Conservation (phyloP, 1,284 basidiomycete genomes). For the Cryptococcus sp. region DNA sequence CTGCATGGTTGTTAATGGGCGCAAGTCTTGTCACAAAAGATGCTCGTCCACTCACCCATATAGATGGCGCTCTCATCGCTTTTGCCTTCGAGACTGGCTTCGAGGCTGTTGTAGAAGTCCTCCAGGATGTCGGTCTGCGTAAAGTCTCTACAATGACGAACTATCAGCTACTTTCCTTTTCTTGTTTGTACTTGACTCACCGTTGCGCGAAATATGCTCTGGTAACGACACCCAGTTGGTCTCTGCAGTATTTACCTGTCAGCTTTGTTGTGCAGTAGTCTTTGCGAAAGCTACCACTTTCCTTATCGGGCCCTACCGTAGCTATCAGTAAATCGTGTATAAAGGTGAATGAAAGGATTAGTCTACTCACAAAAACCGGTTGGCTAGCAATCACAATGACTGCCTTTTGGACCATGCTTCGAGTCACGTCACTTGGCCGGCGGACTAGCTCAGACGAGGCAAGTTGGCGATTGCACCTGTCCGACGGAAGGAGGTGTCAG, state of each 20-base stretch:
- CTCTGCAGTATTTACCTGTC: conserved; percentile 55
- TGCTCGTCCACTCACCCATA: conserved; percentile 36
- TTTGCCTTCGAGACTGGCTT: conserved; percentile 53
- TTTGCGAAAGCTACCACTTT: conserved; percentile 1
- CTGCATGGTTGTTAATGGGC: conserved; percentile 50
- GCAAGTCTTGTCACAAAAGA: background rate
- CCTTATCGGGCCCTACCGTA: conserved; percentile 46
- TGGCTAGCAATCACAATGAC: conserved; percentile 91
- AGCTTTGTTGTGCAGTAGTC: background rate
- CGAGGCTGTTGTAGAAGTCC: conserved; percentile 75
- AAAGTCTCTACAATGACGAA: conserved; percentile 66
- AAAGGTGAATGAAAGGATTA: background rate
- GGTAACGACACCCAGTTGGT: conserved; percentile 95
- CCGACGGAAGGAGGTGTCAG: conserved; percentile 19
- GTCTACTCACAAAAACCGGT: conserved; percentile 67
- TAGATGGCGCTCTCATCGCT: conserved; percentile 49
- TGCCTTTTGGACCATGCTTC: conserved; percentile 96
- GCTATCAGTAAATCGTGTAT: conserved; percentile 10
- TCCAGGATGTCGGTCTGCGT: conserved; percentile 76
- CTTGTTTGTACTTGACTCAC: conserved; percentile 37
- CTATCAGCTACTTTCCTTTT: background rate
- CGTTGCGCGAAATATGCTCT: conserved; percentile 83
- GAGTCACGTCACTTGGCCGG: conserved; percentile 83
- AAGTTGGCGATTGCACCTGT: conserved; percentile 93
- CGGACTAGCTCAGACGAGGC: conserved; percentile 75